Evolutionary conservation across 2,329 filamentous ascomycete genomes (phyloP), one percentile per base, ranked within the genome.

Genomic region (Helotiales sp.): DNA sequence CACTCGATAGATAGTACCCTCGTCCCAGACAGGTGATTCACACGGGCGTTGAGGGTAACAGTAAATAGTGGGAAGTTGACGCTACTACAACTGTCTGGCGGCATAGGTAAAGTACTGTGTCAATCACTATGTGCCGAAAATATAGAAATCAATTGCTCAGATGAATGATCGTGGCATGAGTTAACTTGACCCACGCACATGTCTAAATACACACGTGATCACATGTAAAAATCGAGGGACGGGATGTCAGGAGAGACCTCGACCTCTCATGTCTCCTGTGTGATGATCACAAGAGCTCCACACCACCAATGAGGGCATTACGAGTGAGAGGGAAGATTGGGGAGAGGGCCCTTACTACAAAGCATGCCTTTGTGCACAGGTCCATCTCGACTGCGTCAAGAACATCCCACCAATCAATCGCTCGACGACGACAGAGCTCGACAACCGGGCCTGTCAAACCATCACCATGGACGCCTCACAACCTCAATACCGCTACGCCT

Each of bases 401-500:
- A 32, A 24, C n/a, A 32, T 26, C 30, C 20, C 45, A 26, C 20
- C 24, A 40, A 28, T 34, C 26, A 26, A 45, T 61, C 4, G 24
- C 47, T 24, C 32, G 45, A 26, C 57, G 65, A 26, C 37, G 58
- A 49, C 54, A 66, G 30, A 69, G 67, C 43, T 64, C 62, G 30
- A 10, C 34, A 26, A 62, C 49, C 10, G 34, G 43, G 17, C 26
- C 20, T 7, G 32, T 47, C 17, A 54, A 60, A 15, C 20, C 64
- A 57, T 37, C 62, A 8, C 50, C 52, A 69, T 75, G 73, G 73
- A 71, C 71, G 22, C 67, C 26, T 15, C 66, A 72, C 47, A 17
- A 1, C 24, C 61, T 63, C 49, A 45, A 45, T 43, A 6, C n/a
- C 65, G 63, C 58, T 68, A 28, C 43, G 55, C 2, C 28, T 52